Conservation (phyloP, 371 early-diverging fungal genomes). For the Syncephalastrum contaminatum region DNA sequence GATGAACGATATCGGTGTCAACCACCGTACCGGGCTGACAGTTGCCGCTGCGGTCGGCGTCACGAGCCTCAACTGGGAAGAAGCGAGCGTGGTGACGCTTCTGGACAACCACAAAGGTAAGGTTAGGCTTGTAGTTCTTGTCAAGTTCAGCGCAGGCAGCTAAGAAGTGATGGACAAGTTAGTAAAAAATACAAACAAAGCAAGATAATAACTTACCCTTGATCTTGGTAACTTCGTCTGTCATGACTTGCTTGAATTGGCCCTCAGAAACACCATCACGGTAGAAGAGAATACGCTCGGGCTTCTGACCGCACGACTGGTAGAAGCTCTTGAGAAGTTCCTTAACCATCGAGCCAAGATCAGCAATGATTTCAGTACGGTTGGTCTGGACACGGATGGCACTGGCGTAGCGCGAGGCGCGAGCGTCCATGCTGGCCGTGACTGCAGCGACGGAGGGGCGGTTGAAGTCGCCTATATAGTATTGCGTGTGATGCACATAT, state of each 20-base stretch:
- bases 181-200: slow-evolving; percentile 30
- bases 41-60: slow-evolving; percentile 29
- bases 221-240: slow-evolving; percentile 83
- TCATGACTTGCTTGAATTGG: slow-evolving; percentile 81
- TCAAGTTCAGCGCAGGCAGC: slow-evolving; percentile 73
- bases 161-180: background rate
- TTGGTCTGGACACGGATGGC: slow-evolving; percentile 82
- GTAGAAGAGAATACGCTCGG: slow-evolving; percentile 90
- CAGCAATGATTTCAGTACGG: slow-evolving; percentile 86
- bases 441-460: slow-evolving; percentile 78
- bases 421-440: slow-evolving; percentile 84
- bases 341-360: slow-evolving; percentile 79
- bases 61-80: slow-evolving; percentile 67
- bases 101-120: slow-evolving; percentile 91
- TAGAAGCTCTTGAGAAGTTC: slow-evolving; percentile 83
- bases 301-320: slow-evolving; percentile 71
- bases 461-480: slow-evolving; percentile 25
- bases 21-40: slow-evolving; percentile 84
- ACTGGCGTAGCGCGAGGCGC: slow-evolving; percentile 84
- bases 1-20: slow-evolving; percentile 79
- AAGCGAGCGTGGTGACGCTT: slow-evolving; percentile 95
- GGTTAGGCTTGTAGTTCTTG: slow-evolving; percentile 67
- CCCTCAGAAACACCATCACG: slow-evolving; percentile 95
- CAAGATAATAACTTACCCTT: slow-evolving; percentile 39
- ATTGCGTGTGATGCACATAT: slow-evolving; percentile 55